Evolutionary conservation across 2,329 filamentous ascomycete species (phyloP).

Genomic region (Penicillium expansum): DNA sequence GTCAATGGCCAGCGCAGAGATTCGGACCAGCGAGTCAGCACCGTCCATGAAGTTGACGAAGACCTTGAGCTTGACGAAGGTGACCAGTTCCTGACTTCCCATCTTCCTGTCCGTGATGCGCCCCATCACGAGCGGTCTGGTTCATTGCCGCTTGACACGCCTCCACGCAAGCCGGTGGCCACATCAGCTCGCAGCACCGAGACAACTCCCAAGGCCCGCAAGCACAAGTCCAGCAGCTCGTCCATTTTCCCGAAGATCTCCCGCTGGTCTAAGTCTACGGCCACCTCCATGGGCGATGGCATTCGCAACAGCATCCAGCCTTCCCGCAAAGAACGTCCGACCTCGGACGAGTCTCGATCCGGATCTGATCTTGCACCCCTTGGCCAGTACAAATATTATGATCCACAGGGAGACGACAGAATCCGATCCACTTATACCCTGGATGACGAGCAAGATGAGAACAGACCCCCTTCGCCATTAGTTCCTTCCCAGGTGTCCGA

Average conservation of each 20-base stretch:
- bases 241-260: slow-evolving; percentile 90
- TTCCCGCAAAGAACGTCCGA: slow-evolving; percentile 59
- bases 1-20: slow-evolving; percentile 49
- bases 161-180: slow-evolving; percentile 43
- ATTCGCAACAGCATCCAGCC: slow-evolving; percentile 62
- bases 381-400: slow-evolving; percentile 55
- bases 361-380: slow-evolving; percentile 68
- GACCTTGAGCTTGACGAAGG: slow-evolving; percentile 53
- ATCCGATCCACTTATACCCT: slow-evolving; percentile 45
- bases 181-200: slow-evolving; percentile 64
- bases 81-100: slow-evolving; percentile 53
- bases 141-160: slow-evolving; percentile 46
- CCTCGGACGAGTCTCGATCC: slow-evolving; percentile 68
- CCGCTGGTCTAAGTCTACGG: slow-evolving; percentile 94
- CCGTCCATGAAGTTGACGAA: slow-evolving; percentile 79
- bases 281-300: slow-evolving; percentile 78
- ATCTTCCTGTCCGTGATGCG: slow-evolving; percentile 58
- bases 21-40: slow-evolving; percentile 82
- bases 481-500: slow-evolving; percentile 58
- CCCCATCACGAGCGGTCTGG: slow-evolving; percentile 40
- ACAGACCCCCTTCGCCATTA: slow-evolving; percentile 58
- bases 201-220: slow-evolving; percentile 74
- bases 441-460: slow-evolving; percentile 40
- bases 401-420: slow-evolving; percentile 47
- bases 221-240: slow-evolving; percentile 82